Evolutionary conservation across 108 stramenopile species (phyloP).

Genomic region (Bacterosira constricta): DNA sequence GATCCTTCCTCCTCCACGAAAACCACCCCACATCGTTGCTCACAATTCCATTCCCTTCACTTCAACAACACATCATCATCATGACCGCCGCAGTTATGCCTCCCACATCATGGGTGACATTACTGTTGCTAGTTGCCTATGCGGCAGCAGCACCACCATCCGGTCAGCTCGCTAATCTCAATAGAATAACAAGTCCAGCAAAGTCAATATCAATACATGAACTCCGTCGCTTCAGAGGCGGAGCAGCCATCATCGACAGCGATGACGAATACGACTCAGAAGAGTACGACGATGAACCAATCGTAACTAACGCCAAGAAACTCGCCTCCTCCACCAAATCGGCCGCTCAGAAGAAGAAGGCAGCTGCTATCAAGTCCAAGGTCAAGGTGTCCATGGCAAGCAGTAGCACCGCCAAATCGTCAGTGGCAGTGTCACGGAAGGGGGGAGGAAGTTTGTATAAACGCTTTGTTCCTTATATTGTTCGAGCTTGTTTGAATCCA

Average conservation of each 20-base stretch:
- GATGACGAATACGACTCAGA: conserved; percentile 61
- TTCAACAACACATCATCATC: no score
- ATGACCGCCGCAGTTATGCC: not conserved
- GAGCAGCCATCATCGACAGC: conserved; percentile 15
- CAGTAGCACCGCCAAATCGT: no score
- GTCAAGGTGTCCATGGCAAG: conserved; percentile 41
- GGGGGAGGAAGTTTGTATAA: conserved; percentile 33
- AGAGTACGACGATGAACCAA: conserved; percentile 59
- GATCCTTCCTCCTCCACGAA: no score
- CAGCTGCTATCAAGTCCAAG: conserved; percentile 44
- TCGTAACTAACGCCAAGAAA: conserved; percentile 39
- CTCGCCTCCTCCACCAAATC: conserved; percentile 53
- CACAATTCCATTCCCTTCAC: no score
- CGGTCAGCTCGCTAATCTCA: not conserved
- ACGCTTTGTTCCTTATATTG: conserved; percentile 75
- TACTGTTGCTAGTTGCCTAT: not conserved
- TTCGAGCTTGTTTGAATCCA: conserved; percentile 83
- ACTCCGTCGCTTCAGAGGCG: conserved; percentile 19
- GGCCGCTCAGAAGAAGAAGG: conserved; percentile 40
- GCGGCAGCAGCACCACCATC: not conserved
- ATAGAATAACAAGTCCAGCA: not conserved
- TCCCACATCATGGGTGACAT: not conserved
- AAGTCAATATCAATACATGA: not conserved
- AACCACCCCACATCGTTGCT: no score
- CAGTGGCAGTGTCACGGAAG: no score